phyloP scores from a whole-genome alignment of 208 protist species.

The Acanthamoeba healyi region DNA sequence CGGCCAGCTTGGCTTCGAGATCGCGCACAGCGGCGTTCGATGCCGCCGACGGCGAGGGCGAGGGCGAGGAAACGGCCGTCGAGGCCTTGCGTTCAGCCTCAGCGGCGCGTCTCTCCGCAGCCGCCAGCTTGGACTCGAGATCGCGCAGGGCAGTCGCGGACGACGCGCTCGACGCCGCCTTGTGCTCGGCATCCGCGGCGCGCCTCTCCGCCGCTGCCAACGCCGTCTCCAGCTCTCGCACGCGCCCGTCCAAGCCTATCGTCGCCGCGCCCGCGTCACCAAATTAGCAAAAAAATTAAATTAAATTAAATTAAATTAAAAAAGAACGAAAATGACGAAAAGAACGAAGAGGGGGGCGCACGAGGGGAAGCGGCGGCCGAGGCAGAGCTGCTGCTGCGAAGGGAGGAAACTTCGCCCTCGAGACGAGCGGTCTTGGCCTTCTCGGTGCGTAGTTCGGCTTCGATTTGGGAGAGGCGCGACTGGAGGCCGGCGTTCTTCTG shows the following conservation, averaged over 20 bases:
- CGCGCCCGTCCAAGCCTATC: background rate
- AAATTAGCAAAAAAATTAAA: background rate
- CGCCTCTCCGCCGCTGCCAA: background rate
- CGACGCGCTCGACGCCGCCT: background rate
- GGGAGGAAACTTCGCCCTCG: background rate
- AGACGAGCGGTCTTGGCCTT: constrained; percentile 1
- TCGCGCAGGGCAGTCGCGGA: background rate
- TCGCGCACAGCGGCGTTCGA: background rate
- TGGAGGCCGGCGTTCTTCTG: constrained; percentile 12
- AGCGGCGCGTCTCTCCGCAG: background rate
- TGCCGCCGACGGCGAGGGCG: background rate
- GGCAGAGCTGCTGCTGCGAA: background rate
- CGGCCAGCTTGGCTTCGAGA: constrained; percentile 30
- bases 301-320: background rate
- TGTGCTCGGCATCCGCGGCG: background rate
- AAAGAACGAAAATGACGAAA: background rate
- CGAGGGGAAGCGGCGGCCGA: background rate
- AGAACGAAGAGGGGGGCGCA: background rate
- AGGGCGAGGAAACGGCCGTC: background rate
- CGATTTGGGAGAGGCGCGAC: background rate
- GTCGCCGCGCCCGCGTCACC: background rate
- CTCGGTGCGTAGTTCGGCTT: constrained; percentile 7
- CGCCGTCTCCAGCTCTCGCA: background rate
- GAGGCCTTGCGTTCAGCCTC: constrained; percentile 1
- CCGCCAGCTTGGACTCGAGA: background rate